Base-by-base conservation (phyloP, 345 rosid genomes). In the Sisymbrium irio region DNA sequence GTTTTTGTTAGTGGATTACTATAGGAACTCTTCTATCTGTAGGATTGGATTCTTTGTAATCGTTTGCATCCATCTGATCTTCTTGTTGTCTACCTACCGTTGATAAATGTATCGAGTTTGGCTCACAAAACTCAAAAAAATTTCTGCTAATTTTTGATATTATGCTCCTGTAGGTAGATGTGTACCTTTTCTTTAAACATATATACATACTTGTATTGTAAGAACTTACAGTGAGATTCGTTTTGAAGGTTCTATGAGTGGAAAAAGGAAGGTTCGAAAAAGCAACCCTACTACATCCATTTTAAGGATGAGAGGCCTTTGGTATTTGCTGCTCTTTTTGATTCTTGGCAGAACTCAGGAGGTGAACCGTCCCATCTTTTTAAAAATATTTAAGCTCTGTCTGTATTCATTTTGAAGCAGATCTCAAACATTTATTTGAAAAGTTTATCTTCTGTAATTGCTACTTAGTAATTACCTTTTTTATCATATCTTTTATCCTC, bases 271-370 rank as follows among this genome's bases (percentile, higher is more conserved):
- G 97, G 90, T 32, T 86, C 98, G 1, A 91, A 86, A 64, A 91
- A 87, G 80, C 98, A 91, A 79, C 97, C 98, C 7, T 89, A 87
- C 81, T 87, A 87, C 76, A 77, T 94, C 72, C 96, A 91, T 83
- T 94, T 87, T 78, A 85, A 82, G 86, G 93, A 89, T 79, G 89
- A 79, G 22, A 83, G 90, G 75, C 93, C 98, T 76, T 85, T 94
- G 13, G 92, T 89, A 4, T 90, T 94, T 87, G 97, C 99, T 73
- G 93, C 89, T 51, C 90, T 94, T 28, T 91, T 82, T 64, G 98
- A 94, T 81, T 81, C 85, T 18, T 94, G 97, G 99, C 74, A 87
- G 73, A 86, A 79, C 69, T 69, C 93, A 30, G 95, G 81, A 80
- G 98, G 98, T 91, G 59, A 62, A 42, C 13, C 0, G 28, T 40